Conservation (phyloP, 2,329 filamentous ascomycete genomes). For the Piedraia hortae region DNA sequence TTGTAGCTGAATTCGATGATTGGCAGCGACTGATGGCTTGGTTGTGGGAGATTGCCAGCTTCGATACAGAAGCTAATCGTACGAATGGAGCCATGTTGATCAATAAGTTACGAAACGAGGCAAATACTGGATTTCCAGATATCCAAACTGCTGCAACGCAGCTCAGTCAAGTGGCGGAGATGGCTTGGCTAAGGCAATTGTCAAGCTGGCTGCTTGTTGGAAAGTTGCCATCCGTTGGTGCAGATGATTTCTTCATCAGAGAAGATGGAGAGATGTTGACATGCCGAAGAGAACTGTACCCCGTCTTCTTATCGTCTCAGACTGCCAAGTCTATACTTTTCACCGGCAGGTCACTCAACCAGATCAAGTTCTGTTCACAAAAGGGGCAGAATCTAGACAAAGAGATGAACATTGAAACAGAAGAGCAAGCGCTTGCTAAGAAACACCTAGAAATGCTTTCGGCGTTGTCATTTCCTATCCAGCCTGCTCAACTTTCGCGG, state of each 20-base stretch:
- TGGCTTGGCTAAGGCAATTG: constrained; percentile 71
- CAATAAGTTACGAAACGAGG: constrained; percentile 43
- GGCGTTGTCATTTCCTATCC: constrained; percentile 44
- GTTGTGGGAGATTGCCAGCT: constrained; percentile 47
- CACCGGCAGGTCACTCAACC: constrained; percentile 67
- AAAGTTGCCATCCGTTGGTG: constrained; percentile 47
- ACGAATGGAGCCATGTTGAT: constrained; percentile 34
- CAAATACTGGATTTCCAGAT: constrained; percentile 70
- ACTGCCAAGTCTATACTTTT: constrained; percentile 70
- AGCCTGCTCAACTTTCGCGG: constrained; percentile 38
- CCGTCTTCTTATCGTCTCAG: constrained; percentile 47
- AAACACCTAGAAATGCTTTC: constrained; percentile 43
- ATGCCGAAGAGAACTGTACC: constrained; percentile 37
- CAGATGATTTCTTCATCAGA: constrained; percentile 61
- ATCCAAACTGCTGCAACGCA: constrained; percentile 50
- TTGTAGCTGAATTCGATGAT: constrained; percentile 60
- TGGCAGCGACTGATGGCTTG: constrained; percentile 71
- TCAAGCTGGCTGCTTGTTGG: constrained; percentile 83
- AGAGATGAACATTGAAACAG: constrained; percentile 19
- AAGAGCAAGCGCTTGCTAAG: constrained; percentile 36
- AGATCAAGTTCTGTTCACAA: constrained; percentile 24
- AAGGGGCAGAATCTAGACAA: constrained; percentile 1
- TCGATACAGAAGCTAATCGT: constrained; percentile 22
- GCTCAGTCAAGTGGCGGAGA: constrained; percentile 54
- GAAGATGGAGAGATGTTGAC: too few relatives aligned